Conservation (phyloP, 2,329 filamentous ascomycete species). For the Microcera coccophila region DNA sequence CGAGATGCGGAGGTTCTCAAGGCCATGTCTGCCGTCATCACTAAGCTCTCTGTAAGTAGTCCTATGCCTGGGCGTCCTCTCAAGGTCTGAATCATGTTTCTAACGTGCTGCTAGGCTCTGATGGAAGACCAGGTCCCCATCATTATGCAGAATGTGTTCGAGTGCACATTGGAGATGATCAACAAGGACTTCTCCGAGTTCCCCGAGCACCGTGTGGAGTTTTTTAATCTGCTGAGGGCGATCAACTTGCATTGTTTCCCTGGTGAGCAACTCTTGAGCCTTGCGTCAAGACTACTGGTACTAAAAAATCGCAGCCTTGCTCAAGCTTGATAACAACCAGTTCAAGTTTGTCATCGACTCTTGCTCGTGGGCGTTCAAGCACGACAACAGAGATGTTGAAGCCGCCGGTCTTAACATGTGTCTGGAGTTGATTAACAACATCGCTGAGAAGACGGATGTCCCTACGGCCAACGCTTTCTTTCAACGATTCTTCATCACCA, state of each 20-base stretch:
- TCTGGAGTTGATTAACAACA: conserved; percentile 94
- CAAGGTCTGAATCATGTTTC: background rate
- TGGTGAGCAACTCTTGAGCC: conserved; percentile 38
- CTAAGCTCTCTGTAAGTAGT: conserved; percentile 85
- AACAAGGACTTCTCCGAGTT: conserved; percentile 99
- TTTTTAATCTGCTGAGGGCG: conserved; percentile 92
- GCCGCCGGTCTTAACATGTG: conserved; percentile 97
- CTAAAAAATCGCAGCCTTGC: conserved; percentile 52
- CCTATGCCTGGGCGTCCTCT: background rate
- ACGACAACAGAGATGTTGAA: conserved; percentile 97
- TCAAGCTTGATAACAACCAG: conserved; percentile 91
- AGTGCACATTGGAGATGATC: conserved; percentile 98
- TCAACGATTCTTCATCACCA: conserved; percentile 93
- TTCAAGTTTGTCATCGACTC: conserved; percentile 99
- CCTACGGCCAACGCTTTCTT: conserved; percentile 92
- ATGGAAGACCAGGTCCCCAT: conserved; percentile 98
- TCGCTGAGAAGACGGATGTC: conserved; percentile 85
- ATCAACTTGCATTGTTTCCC: conserved; percentile 99
- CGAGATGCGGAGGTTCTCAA: conserved; percentile 95
- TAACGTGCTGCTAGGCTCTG: conserved; percentile 55
- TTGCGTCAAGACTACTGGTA: conserved; percentile 2
- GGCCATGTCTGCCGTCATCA: conserved; percentile 96
- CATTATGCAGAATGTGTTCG: conserved; percentile 98
- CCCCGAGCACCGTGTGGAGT: conserved; percentile 97
- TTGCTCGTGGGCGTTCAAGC: conserved; percentile 99